phyloP scores from a whole-genome alignment of 2,329 filamentous ascomycete genomes.

The Colletotrichum zoysiae region DNA sequence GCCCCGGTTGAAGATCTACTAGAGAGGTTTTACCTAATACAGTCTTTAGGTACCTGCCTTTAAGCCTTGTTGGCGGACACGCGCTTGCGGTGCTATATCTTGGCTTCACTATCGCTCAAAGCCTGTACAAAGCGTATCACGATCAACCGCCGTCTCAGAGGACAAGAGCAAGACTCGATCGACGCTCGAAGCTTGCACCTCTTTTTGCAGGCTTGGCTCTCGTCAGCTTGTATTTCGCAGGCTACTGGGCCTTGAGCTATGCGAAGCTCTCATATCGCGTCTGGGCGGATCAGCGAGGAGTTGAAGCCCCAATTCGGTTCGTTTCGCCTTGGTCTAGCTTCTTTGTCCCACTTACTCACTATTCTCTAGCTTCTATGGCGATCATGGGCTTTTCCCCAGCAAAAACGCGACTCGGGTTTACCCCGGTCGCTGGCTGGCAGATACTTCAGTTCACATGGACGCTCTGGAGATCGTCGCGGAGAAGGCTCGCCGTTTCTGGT shows the following conservation, averaged over 20 bases:
- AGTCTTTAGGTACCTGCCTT: slow-evolving; percentile 37
- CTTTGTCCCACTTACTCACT: slow-evolving; percentile 28
- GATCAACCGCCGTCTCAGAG: slow-evolving; percentile 51
- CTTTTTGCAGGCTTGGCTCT: slow-evolving; percentile 59
- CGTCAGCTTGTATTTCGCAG: slow-evolving; percentile 58
- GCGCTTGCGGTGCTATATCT: slow-evolving; percentile 41
- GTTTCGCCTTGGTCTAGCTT: slow-evolving; percentile 36
- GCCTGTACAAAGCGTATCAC: slow-evolving; percentile 46
- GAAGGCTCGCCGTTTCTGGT: slow-evolving; percentile 69
- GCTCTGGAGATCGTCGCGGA: slow-evolving; percentile 67
- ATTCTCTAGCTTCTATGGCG: slow-evolving; percentile 44
- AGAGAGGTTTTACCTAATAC: slow-evolving; percentile 38
- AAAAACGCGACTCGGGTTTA: slow-evolving; percentile 49
- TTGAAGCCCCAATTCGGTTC: slow-evolving; percentile 54
- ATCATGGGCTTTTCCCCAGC: slow-evolving; percentile 54
- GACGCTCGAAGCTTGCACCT: slow-evolving; percentile 47
- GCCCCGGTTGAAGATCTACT: background rate
- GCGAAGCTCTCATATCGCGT: slow-evolving; percentile 61
- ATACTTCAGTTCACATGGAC: slow-evolving; percentile 65
- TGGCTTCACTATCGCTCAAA: slow-evolving; percentile 43
- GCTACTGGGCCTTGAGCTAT: slow-evolving; percentile 58
- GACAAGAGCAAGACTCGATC: slow-evolving; percentile 50
- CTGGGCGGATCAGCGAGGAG: slow-evolving; percentile 59
- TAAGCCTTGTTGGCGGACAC: slow-evolving; percentile 43
- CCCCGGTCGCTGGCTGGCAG: slow-evolving; percentile 65